Evolutionary conservation across 2,329 filamentous ascomycete genomes (phyloP), one percentile per base, ranked within the genome.

Genomic region (Colletotrichum limetticola): DNA sequence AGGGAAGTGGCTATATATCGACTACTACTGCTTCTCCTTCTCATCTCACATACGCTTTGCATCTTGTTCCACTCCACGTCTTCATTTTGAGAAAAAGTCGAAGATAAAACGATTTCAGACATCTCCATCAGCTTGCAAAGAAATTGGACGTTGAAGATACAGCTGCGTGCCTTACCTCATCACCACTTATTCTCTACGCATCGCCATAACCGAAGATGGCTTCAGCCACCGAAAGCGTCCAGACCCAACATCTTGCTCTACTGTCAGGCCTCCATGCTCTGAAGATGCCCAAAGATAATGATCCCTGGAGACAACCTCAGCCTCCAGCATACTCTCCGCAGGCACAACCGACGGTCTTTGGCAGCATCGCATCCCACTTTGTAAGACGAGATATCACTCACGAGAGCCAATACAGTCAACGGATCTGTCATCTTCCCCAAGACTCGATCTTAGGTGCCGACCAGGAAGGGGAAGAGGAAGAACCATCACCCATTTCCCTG

Each of bases 311-410:
- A 9, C 42, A 32, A 55, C 62, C 73, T 8, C 58, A 68, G 22
- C 76, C 75, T 32, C 76, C 76, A 16, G 75, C 75, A 8, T 76
- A 77, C 32, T 68, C 67, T 12, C 69, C 75, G 1, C 37, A 71
- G 9, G 35, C 56, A 16, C 65, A 8, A 52, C 86, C 92, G 57
- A 93, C 94, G 60, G 83, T 88, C 28, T 86, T 96, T 92, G 81
- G 83, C 66, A 87, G 87, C 71, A 95, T 97, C 0, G 95, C 62
- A 7, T 16, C 68, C 11, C 59, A n/a, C 4, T 37, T 70, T 35
- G 19, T 62, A 1, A 55, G 42, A 4, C 46, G 55, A 16, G 35
- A 55, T 42, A 14, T 7, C 24, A 55, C 11, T 16, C 19, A 46
- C n/a, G n/a, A 32, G 3, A 53, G n/a, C 24, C 52, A 30, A 52